Base-by-base conservation (phyloP, 2,329 filamentous ascomycete genomes). In the Corynespora cassiicola region DNA sequence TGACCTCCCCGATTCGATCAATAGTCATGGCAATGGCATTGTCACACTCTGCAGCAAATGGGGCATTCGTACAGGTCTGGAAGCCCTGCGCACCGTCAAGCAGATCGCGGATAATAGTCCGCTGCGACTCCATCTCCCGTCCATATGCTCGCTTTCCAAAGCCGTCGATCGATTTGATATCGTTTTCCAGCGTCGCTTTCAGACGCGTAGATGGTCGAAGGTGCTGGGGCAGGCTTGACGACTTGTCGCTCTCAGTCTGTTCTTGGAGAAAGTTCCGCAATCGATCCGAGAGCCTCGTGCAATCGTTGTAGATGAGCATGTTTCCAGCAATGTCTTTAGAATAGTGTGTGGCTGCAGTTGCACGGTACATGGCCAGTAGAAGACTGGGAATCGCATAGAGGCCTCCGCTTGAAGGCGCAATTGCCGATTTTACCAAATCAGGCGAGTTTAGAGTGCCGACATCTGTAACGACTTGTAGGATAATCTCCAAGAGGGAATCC, bases 311-410 rank as follows among this genome's bases (percentile, higher is more conserved):
- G 29, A 84, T 74, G 36, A 82, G 76, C 75, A 86, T 84, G 51
- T 82, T 79, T 6, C 79, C 80, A 3, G 76, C 73, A 12, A 69
- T 69, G 24, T 82, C 75, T 10, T 80, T 73, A 0, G 81, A 75
- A 61, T 94, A 94, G 56, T 87, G 88, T 40, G 86, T 80, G 1
- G 86, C 82, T 5, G 88, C 86, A 2, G 90, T 82, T 3, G 88
- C 87, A 32, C 88, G 78, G 65, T 90, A 94, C 69, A 91, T 81
- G n/a, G 87, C 87, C 27, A 94, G 72, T 2, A 85, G 77, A 12
- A 90, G 78, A 1, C 84, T 86, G 2, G 88, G 88, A 3, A 94
- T 70, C 22, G 77, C 78, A 56, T 90, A 90, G 0, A 94, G 73
- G 0, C 84, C 87, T 6, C 80, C 74, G 1, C 85, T 86, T 4